Percentiles rank a stretch among this genome's conserved stretches.
Conservation (phyloP, 306 rosid genomes). For the Sechiopsis laciniata region DNA sequence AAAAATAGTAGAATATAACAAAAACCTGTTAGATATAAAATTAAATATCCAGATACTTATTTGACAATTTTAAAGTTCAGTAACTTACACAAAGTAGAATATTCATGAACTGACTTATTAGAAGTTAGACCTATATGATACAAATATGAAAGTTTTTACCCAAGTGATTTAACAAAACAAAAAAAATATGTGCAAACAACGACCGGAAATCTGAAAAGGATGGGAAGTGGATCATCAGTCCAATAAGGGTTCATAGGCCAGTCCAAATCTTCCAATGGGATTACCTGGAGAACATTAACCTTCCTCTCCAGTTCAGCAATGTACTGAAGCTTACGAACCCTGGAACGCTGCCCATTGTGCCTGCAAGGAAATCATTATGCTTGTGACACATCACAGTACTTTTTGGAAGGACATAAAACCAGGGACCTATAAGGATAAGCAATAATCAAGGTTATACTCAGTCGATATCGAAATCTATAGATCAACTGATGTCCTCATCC, state of each 20-base stretch:
- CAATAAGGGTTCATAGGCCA: neutral
- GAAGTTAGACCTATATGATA: no score
- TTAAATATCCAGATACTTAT: no score
- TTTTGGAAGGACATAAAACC: neutral
- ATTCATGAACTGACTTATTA: no score
- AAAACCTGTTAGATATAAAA: no score
- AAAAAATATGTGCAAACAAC: neutral
- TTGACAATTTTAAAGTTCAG: no score
- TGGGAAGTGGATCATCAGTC: neutral
- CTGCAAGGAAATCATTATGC: constrained; percentile 26
- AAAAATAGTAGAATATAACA: no score
- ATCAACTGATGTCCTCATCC: neutral
- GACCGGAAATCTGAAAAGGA: neutral
- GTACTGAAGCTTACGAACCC: constrained; percentile 48
- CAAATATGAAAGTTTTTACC: no score
- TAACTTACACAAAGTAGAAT: no score
- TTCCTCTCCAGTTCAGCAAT: constrained; percentile 44
- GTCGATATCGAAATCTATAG: neutral
- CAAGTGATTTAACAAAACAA: neutral
- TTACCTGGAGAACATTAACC: constrained; percentile 42
- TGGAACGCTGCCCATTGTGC: constrained; percentile 49
- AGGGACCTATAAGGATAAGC: constrained; percentile 2
- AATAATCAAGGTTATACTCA: neutral
- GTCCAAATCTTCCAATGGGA: neutral
- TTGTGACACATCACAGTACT: neutral